Percentiles rank a stretch among this genome's conserved stretches.
Evolutionary conservation across 352 stramenopile genomes (phyloP).

Genomic region (Blastocystis hominis): DNA sequence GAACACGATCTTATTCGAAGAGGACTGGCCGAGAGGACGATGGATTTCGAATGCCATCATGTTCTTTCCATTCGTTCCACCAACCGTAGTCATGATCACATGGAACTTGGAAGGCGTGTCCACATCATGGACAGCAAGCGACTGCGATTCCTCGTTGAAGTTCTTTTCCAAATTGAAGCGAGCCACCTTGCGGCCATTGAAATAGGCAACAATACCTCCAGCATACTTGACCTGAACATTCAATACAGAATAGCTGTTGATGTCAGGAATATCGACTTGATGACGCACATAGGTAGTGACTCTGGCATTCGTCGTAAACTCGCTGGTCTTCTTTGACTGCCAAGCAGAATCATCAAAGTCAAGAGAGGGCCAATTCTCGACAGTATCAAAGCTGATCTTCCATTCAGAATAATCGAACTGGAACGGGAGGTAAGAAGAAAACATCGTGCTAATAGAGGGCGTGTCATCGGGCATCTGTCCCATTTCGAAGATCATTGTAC

Average conservation of each 20-base stretch:
- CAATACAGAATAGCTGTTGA: not conserved
- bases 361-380: not conserved
- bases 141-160: not conserved
- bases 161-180: not conserved
- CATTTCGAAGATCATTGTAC: not conserved
- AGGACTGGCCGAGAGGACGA: not conserved
- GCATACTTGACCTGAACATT: constrained; percentile 11
- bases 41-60: not conserved
- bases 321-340: not conserved
- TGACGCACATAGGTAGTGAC: not conserved
- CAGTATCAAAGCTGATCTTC: not conserved
- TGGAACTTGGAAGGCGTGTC: not conserved
- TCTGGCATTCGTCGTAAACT: not conserved
- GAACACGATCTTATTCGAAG: not conserved
- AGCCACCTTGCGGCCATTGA: not conserved
- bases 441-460: no score
- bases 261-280: not conserved
- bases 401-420: constrained; percentile 7
- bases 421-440: constrained; percentile 10
- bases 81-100: not conserved
- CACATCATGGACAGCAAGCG: not conserved
- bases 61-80: not conserved
- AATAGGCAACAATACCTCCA: not conserved
- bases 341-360: constrained; percentile 11
- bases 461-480: not conserved